Base-by-base conservation (phyloP, 352 stramenopile species). In the Elongisporangium anandrum region DNA sequence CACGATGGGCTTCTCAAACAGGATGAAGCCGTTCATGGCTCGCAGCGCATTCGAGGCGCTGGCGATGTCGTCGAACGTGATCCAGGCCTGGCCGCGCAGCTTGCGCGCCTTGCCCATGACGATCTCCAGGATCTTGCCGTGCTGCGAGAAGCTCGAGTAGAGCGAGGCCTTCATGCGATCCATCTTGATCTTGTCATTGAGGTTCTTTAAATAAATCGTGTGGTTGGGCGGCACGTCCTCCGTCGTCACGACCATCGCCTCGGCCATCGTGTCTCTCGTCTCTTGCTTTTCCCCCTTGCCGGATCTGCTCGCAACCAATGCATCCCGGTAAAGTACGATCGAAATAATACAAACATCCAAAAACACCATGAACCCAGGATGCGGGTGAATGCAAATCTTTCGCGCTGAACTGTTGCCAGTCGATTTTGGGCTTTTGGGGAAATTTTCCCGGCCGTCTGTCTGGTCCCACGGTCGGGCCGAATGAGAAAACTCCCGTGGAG, bases 121-220 rank as follows among this genome's bases (percentile, higher is more conserved):
- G 61, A 97, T 92, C 73, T 97, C 85, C 19, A 97, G 68, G 66
- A 98, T 89, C 76, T 96, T 97, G 61, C 92, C 92, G 69, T 97
- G 90, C 69, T 95, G 83, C 59, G 88, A 96, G 64, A 98, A 96
- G 55, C 85, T 80, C 65, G 82, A 72, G 72, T 98, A 97, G 9
- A 98, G 74, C 22, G 82, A 72, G 49, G 88, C 90, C 73, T 97
- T 98, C 66, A 97, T 85, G 56, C 82, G 82, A 21, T 95, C 79
- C 57, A 83, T 72, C 72, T 98, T 98, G 77, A 97, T 96, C 75
- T 98, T 97, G 68, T 98, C 92, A 54, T 97, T 97, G 49, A 97
- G 77, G 73, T 98, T 98, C 70, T 96, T 94, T 50, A 97, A 61
- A 70, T 98, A 98, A n/a, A 98, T 72, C 56, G 90, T 97, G 65